Conservation (phyloP, 441 rosid genomes). For the Macaranga tanarius region DNA sequence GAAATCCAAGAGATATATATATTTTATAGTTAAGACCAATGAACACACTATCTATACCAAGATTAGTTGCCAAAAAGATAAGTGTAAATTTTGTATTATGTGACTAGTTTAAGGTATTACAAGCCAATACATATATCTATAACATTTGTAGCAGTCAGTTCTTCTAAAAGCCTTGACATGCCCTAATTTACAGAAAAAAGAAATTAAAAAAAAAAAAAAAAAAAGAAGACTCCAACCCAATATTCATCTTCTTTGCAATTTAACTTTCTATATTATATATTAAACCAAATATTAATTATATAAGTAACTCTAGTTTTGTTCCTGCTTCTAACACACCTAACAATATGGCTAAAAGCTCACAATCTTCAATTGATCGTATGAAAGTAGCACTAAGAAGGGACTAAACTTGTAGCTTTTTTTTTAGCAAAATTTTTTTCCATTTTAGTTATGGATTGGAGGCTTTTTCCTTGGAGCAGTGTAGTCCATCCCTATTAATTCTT, state of each 20-base stretch:
- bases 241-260: background rate
- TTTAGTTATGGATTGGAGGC: conserved; percentile 67
- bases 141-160: background rate
- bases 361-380: background rate
- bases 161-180: conserved; percentile 1
- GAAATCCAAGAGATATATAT: too few species aligned
- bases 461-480: conserved; percentile 59
- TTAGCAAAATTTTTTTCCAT: conserved; percentile 15
- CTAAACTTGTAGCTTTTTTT: background rate
- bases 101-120: conserved; percentile 5
- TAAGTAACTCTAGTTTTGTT: background rate
- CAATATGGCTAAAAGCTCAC: background rate
- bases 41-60: background rate
- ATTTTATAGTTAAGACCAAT: too few species aligned
- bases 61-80: background rate
- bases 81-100: conserved; percentile 9
- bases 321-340: background rate
- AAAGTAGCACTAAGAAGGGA: background rate
- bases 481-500: conserved; percentile 46
- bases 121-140: conserved; percentile 5
- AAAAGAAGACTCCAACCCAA: too few species aligned
- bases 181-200: background rate
- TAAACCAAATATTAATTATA: background rate
- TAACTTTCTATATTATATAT: background rate
- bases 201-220: too few species aligned